Conservation (phyloP, 2,329 filamentous ascomycete genomes). For the Fusarium chaquense region DNA sequence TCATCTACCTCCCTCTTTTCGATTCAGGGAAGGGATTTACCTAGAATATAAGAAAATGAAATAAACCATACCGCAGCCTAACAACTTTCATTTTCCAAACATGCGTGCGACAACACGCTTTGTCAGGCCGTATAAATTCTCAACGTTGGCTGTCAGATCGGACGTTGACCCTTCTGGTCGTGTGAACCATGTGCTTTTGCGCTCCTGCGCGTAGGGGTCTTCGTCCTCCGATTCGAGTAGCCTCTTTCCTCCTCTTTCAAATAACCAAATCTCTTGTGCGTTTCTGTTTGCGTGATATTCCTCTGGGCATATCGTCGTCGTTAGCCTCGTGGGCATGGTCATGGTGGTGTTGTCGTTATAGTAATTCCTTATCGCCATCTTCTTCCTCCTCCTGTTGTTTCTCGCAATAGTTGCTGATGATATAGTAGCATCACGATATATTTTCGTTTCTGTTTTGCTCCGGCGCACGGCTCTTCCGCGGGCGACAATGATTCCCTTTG, state of each 20-base stretch:
- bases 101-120: constrained; percentile 36
- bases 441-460: constrained; percentile 41
- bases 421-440: constrained; percentile 31
- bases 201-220: constrained; percentile 12
- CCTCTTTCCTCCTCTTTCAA: constrained; percentile 41
- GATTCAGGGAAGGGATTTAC: constrained; percentile 4
- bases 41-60: constrained; percentile 16
- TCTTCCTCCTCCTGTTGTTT: constrained; percentile 22
- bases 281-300: constrained; percentile 39
- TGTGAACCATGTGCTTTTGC: constrained; percentile 24
- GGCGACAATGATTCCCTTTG: constrained; percentile 43
- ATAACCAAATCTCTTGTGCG: constrained; percentile 42
- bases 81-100: constrained; percentile 26
- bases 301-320: constrained; percentile 32
- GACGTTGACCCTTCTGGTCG: constrained; percentile 18
- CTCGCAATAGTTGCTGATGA: constrained; percentile 29
- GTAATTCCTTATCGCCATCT: not conserved
- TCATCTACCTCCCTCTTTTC: not conserved
- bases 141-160: constrained; percentile 23
- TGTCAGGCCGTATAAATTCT: constrained; percentile 27
- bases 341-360: not conserved
- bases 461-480: constrained; percentile 42
- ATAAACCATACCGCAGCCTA: not conserved
- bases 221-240: constrained; percentile 25
- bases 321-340: constrained; percentile 14